These are phyloP conservation scores for Chimonanthus salicifolius DNA, from an alignment of 164 flowering plant species.

Conservation along the genomic window DNA sequence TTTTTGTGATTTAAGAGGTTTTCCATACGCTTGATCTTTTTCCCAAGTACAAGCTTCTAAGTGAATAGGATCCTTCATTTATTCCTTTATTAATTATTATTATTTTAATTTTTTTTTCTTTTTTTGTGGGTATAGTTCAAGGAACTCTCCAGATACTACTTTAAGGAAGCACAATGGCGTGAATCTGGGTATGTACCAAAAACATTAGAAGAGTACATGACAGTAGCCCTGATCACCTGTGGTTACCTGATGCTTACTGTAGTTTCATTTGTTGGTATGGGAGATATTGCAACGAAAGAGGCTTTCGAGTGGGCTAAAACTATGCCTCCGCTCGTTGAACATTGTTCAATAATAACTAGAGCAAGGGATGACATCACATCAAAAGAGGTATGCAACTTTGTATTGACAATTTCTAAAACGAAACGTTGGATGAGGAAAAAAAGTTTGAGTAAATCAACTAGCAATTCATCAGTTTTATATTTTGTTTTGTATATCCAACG, in stretches of 20 bases:
- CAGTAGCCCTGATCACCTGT: neutral
- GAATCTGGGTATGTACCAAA: neutral
- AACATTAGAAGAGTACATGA: neutral
- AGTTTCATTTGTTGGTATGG: neutral
- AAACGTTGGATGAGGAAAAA: too few relatives aligned
- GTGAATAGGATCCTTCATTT: neutral
- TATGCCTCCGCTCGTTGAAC: neutral
- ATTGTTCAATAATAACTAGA: neutral
- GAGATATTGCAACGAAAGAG: neutral
- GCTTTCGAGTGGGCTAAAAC: neutral
- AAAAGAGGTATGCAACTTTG: neutral
- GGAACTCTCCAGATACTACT: neutral
- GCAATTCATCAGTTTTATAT: too few relatives aligned
- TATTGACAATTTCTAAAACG: too few relatives aligned
- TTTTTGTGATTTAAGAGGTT: too few relatives aligned
- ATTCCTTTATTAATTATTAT: too few relatives aligned
- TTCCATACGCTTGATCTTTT: too few relatives aligned
- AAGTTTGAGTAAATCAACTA: too few relatives aligned
- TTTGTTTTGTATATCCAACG: too few relatives aligned
- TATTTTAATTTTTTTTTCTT: neutral
- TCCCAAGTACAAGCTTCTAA: too few relatives aligned
- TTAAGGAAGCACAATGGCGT: neutral
- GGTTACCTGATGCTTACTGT: neutral
- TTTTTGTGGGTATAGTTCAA: neutral
- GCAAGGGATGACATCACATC: neutral